These are phyloP conservation scores for Penicillium ochrochloron DNA, from an alignment of 495 filamentous ascomycete species.

Conservation along the genomic window DNA sequence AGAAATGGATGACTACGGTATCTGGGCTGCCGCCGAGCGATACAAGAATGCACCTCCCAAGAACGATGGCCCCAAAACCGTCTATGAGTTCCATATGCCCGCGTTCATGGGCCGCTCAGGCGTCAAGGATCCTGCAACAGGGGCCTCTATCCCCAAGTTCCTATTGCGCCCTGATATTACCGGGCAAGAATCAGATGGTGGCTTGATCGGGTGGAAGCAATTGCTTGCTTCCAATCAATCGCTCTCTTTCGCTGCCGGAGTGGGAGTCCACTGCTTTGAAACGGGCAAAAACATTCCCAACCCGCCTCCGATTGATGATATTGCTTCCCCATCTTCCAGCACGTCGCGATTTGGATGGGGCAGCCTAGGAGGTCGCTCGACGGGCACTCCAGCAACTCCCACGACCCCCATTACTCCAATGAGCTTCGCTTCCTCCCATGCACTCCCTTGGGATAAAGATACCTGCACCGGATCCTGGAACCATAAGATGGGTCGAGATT, in stretches of 20 bases:
- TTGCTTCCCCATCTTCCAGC: constrained; percentile 42
- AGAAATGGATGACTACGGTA: constrained; percentile 45
- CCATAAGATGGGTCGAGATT: constrained; percentile 49
- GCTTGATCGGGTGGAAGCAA: constrained; percentile 52
- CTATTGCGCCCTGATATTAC: constrained; percentile 50
- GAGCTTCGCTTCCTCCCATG: constrained; percentile 31
- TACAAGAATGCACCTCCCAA: constrained; percentile 30
- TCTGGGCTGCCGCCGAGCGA: constrained; percentile 37
- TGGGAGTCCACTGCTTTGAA: constrained; percentile 47
- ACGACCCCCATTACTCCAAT: constrained; percentile 45
- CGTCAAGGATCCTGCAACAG: constrained; percentile 31
- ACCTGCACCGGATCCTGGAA: constrained; percentile 56
- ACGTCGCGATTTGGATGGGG: constrained; percentile 48
- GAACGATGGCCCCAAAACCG: constrained; percentile 43
- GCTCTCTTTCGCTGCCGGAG: constrained; percentile 44
- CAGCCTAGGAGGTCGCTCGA: constrained; percentile 42
- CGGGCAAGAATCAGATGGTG: constrained; percentile 50
- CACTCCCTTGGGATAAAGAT: constrained; percentile 51
- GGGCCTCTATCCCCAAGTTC: constrained; percentile 47
- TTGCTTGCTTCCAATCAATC: constrained; percentile 50
- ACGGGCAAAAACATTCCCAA: constrained; percentile 28
- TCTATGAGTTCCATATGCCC: constrained; percentile 51
- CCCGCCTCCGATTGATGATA: constrained; percentile 36
- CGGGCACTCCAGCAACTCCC: constrained; percentile 40
- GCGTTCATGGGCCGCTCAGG: constrained; percentile 51